Percentiles rank a stretch among this genome's conserved stretches.
Evolutionary conservation across 2,329 filamentous ascomycete species (phyloP).

Genomic region (Epichloe aotearoae): DNA sequence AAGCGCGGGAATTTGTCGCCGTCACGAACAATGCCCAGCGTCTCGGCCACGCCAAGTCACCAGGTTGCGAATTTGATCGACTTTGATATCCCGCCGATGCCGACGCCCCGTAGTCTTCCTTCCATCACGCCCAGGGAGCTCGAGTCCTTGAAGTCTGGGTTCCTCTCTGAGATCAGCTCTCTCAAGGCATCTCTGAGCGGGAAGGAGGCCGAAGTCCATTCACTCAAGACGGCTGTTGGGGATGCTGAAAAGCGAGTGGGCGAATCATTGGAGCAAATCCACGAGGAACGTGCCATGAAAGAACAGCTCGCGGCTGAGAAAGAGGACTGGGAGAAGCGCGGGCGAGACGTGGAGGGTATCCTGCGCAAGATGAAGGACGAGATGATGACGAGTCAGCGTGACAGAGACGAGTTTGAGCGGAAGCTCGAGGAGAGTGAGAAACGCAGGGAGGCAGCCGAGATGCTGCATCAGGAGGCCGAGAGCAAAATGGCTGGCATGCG

Average conservation of each 20-base stretch:
- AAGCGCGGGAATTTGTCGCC: slow-evolving; percentile 19
- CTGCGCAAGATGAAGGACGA: slow-evolving; percentile 71
- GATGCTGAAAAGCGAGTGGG: slow-evolving; percentile 90
- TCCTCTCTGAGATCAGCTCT: slow-evolving; percentile 87
- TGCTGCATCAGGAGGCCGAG: slow-evolving; percentile 62
- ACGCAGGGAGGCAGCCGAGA: slow-evolving; percentile 59
- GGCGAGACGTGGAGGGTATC: slow-evolving; percentile 73
- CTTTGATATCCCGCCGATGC: slow-evolving; percentile 79
- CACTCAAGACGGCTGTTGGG: slow-evolving; percentile 72
- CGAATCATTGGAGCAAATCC: slow-evolving; percentile 68
- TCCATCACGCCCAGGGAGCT: slow-evolving; percentile 85
- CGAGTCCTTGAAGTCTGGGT: slow-evolving; percentile 80
- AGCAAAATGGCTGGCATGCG: slow-evolving; percentile 64
- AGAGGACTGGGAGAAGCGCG: slow-evolving; percentile 71
- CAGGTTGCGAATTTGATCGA: slow-evolving; percentile 56
- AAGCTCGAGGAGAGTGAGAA: slow-evolving; percentile 68
- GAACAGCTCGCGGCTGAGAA: slow-evolving; percentile 65
- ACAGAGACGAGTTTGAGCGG: slow-evolving; percentile 64
- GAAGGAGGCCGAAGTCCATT: slow-evolving; percentile 82
- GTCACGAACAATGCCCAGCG: slow-evolving; percentile 17
- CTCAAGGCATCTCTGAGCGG: slow-evolving; percentile 83
- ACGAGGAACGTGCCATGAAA: slow-evolving; percentile 58
- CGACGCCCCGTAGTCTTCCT: slow-evolving; percentile 82
- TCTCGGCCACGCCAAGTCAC: slow-evolving; percentile 33
- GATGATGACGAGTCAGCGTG: slow-evolving; percentile 63